A percentile compares a stretch with the other conserved stretches of the same genome.
phyloP scores from a whole-genome alignment of 495 filamentous ascomycete genomes.

The Neurospora africana region DNA sequence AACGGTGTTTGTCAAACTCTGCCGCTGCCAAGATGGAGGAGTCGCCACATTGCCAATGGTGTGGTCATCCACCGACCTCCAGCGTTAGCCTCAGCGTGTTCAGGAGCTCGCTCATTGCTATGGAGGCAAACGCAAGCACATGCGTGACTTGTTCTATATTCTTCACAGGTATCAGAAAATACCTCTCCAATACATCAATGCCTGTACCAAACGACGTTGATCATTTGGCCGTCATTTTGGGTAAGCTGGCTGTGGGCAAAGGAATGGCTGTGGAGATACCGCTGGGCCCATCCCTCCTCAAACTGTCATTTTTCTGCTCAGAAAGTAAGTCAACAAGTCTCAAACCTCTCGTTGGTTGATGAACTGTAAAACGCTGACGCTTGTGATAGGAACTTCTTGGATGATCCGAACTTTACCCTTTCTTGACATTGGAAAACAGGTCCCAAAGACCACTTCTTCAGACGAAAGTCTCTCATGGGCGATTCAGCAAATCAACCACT shows the following conservation, averaged over 20 bases:
- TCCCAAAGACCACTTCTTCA: background rate
- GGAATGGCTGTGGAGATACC: background rate
- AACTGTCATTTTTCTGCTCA: conserved; percentile 1
- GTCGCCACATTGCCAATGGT: background rate
- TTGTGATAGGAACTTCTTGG: too few relatives aligned
- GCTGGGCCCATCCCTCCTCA: background rate
- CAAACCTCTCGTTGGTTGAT: too few relatives aligned
- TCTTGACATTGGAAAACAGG: background rate
- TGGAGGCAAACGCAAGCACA: background rate
- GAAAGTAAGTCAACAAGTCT: background rate
- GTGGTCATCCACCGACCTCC: background rate
- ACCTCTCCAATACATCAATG: background rate
- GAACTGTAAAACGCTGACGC: too few relatives aligned
- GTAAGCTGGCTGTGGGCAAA: background rate
- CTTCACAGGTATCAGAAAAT: background rate
- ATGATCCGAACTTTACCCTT: background rate
- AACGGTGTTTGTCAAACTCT: background rate
- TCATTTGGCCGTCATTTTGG: background rate
- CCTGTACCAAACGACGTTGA: background rate
- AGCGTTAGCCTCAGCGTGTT: background rate
- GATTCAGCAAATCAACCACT: background rate
- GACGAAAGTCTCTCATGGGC: conserved; percentile 4
- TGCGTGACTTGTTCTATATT: background rate
- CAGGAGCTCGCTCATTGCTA: background rate
- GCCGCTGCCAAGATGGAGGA: background rate